Evolutionary conservation across 345 rosid genomes (phyloP).

Genomic region (Erucastrum elatum): DNA sequence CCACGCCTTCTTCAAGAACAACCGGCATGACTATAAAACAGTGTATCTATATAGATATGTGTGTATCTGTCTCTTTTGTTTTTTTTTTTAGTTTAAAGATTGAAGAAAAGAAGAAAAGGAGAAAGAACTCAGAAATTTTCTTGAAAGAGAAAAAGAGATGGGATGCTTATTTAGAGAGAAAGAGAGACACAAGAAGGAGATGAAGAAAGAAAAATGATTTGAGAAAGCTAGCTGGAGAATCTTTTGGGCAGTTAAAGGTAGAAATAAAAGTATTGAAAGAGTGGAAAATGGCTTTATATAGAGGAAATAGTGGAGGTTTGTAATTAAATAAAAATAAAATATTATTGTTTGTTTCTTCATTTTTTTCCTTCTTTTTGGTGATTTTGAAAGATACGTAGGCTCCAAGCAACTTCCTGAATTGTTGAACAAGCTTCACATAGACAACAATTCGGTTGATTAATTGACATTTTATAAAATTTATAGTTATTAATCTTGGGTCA

Average conservation of each 20-base stretch:
- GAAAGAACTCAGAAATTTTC: neutral
- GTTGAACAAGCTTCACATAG: slow-evolving; percentile 52
- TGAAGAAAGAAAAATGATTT: slow-evolving; percentile 26
- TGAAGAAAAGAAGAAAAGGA: slow-evolving; percentile 12
- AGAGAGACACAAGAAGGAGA: slow-evolving; percentile 27
- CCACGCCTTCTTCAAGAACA: slow-evolving; percentile 49
- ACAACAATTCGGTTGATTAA: slow-evolving; percentile 28
- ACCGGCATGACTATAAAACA: slow-evolving; percentile 44
- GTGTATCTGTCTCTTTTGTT: neutral
- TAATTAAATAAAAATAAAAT: slow-evolving; percentile 1
- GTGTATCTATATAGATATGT: neutral
- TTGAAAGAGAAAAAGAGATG: neutral
- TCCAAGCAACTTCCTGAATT: slow-evolving; percentile 63
- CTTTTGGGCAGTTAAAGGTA: slow-evolving; percentile 59
- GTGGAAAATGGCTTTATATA: slow-evolving; percentile 57
- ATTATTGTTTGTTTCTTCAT: slow-evolving; percentile 15
- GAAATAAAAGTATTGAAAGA: slow-evolving; percentile 45
- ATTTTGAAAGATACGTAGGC: slow-evolving; percentile 66
- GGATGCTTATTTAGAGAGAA: slow-evolving; percentile 12
- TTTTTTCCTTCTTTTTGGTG: slow-evolving; percentile 30
- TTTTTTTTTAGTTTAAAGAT: slow-evolving; percentile 3
- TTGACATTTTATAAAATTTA: neutral
- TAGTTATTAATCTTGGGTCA: neutral
- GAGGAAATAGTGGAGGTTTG: slow-evolving; percentile 42
- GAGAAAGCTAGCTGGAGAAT: slow-evolving; percentile 40